Evolutionary conservation across 1,139 yeast genomes (phyloP), one percentile per base, ranked within the genome.

Genomic region (Suhomyces bokatorum): DNA sequence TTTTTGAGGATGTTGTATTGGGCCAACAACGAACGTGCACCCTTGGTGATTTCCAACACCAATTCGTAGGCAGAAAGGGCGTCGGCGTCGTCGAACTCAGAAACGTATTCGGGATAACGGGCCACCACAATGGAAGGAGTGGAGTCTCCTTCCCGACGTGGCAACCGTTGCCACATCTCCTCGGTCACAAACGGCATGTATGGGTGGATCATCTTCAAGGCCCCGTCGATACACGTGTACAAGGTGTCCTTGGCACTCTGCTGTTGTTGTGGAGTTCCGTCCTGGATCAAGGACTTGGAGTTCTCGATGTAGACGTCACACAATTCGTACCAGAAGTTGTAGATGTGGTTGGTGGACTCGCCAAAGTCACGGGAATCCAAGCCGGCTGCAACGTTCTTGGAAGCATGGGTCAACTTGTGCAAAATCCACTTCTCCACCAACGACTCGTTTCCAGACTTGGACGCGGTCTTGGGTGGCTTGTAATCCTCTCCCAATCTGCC

Each of bases 161-260:
- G 98, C 61, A 93, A 75, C 71, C 98, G 88, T 73, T 93, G 99
- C 98, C 97, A 93, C 87, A 93, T 81, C 75, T 93, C 99, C 71
- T 93, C 99, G 41, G 98, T 84, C 54, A 93, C 77, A 65, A 81
- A 93, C 40, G 99, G 99, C 99, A 93, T 93, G 76, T 89, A 93
- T 66, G 99, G 99, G 64, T 93, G 98, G 58, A 91, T 93, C 73
- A 93, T 69, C 67, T 80, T 85, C 73, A 93, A 79, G 14, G 97
- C 97, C 54, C 88, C 87, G 62, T 93, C 98, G 56, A 93, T 78
- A 72, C 96, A 81, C 32, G 95, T 88, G 81, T 90, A 93, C 57
- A 93, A 78, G 28, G 99, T 93, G 65, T 91, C 95, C 71, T 85
- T 88, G 28, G 98, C 99, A 47, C 96, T 87, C 64, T 80, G 80